These are phyloP conservation scores for Striga hermonthica DNA, from an alignment of 305 asterid species.

Conservation along the genomic window DNA sequence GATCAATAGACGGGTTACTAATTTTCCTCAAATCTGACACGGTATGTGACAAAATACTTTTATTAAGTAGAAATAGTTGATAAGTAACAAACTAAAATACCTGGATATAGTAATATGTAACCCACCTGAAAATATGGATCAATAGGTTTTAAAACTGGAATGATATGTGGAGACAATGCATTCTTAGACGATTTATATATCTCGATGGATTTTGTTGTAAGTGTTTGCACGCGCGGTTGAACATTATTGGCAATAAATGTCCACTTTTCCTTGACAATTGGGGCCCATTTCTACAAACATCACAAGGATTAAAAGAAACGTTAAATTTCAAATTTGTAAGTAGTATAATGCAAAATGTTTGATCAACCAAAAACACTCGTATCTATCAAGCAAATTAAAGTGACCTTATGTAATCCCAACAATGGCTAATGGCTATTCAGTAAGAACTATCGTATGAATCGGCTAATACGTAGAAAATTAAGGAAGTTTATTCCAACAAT, in stretches of 20 bases:
- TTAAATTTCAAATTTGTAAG: neutral
- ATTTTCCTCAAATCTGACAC: conserved; percentile 60
- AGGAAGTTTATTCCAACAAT: no score
- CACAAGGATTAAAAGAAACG: neutral
- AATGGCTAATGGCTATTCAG: no score
- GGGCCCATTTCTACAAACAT: conserved; percentile 55
- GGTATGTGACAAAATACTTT: no score
- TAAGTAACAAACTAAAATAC: no score
- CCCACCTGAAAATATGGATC: conserved; percentile 82
- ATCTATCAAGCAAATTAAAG: no score
- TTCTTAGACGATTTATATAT: conserved; percentile 49
- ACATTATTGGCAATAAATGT: conserved; percentile 29
- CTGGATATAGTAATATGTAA: no score
- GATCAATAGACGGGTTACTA: conserved; percentile 69
- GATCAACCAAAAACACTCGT: no score
- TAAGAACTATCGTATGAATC: no score
- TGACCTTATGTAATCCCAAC: no score
- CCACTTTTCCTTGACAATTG: conserved; percentile 70
- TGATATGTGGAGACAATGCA: conserved; percentile 48
- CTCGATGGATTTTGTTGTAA: conserved; percentile 48
- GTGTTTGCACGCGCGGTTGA: conserved; percentile 50
- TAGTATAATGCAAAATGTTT: neutral
- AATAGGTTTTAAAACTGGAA: conserved; percentile 51
- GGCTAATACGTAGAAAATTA: no score
- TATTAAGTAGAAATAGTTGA: no score